A percentile compares a stretch with the other conserved stretches of the same genome.
phyloP scores from a whole-genome alignment of 2,329 filamentous ascomycete genomes.

The Claviceps citrina region DNA sequence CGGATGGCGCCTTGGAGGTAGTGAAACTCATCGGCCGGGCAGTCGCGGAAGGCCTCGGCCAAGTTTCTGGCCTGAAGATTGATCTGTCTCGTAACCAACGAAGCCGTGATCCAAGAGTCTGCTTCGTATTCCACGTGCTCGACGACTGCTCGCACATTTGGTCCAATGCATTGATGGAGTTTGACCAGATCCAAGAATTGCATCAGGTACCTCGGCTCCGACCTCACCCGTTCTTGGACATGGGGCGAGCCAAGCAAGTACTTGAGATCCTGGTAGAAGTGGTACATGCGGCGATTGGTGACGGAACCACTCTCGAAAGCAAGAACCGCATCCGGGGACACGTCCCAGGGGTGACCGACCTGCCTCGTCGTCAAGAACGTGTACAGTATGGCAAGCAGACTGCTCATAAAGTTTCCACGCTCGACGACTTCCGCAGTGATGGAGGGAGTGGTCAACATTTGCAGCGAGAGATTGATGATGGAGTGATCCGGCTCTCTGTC shows the following conservation, averaged over 20 bases:
- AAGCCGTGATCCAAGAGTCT: slow-evolving; percentile 94
- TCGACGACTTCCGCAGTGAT: slow-evolving; percentile 94
- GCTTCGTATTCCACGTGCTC: slow-evolving; percentile 98
- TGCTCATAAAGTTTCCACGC: slow-evolving; percentile 88
- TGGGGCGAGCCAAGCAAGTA: slow-evolving; percentile 80
- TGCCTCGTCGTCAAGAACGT: slow-evolving; percentile 93
- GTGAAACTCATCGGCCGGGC: slow-evolving; percentile 45
- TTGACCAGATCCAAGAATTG: slow-evolving; percentile 95
- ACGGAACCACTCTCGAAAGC: slow-evolving; percentile 91
- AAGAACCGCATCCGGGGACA: slow-evolving; percentile 70
- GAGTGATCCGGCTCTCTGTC: slow-evolving; percentile 95
- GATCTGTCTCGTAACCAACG: slow-evolving; percentile 84
- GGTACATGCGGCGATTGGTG: slow-evolving; percentile 88
- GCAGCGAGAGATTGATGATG: slow-evolving; percentile 91
- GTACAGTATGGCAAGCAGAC: slow-evolving; percentile 88
- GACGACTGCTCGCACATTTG: slow-evolving; percentile 75
- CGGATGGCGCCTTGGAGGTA: slow-evolving; percentile 58
- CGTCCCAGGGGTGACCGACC: slow-evolving; percentile 83
- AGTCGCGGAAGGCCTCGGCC: slow-evolving; percentile 67
- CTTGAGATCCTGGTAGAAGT: slow-evolving; percentile 90
- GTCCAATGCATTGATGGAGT: slow-evolving; percentile 91
- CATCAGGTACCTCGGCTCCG: slow-evolving; percentile 72
- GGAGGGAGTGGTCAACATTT: slow-evolving; percentile 91
- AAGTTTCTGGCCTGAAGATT: slow-evolving; percentile 83
- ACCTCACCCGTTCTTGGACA: slow-evolving; percentile 71